Evolutionary conservation across 495 filamentous ascomycete species (phyloP).

Genomic region (Penicillium coprophilum): DNA sequence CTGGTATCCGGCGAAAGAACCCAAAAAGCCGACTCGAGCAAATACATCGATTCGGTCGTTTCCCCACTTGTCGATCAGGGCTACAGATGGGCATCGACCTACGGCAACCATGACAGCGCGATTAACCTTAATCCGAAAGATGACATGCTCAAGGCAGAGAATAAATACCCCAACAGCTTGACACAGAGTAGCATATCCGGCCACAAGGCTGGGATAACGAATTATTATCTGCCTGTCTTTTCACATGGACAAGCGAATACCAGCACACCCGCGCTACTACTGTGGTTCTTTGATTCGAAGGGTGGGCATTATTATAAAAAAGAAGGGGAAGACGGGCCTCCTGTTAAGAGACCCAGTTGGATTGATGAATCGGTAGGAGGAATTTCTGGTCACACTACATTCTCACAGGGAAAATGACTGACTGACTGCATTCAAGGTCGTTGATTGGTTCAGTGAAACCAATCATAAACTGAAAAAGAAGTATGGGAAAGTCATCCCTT

Average conservation of each 20-base stretch:
- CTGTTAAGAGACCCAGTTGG: conserved; percentile 38
- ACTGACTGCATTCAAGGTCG: conserved; percentile 35
- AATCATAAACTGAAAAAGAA: conserved; percentile 40
- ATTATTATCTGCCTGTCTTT: conserved; percentile 65
- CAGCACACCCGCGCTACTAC: conserved; percentile 47
- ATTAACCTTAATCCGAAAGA: conserved; percentile 54
- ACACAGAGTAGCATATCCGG: conserved; percentile 50
- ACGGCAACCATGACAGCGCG: conserved; percentile 72
- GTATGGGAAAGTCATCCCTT: conserved; percentile 53
- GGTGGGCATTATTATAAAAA: conserved; percentile 58
- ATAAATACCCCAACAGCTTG: conserved; percentile 50
- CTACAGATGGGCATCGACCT: conserved; percentile 65
- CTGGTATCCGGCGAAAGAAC: conserved; percentile 70
- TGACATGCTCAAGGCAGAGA: conserved; percentile 56
- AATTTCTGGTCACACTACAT: neutral
- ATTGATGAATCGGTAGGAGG: conserved; percentile 32
- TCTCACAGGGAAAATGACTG: neutral
- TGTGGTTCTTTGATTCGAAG: conserved; percentile 77
- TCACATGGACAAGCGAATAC: conserved; percentile 12
- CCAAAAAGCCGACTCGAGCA: conserved; percentile 54
- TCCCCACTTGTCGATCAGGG: conserved; percentile 51
- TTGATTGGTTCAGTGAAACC: conserved; percentile 59
- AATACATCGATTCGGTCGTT: conserved; percentile 63
- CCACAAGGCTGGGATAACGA: conserved; percentile 57
- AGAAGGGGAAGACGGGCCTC: conserved; percentile 27